Conservation (phyloP, 495 filamentous ascomycete genomes). For the Penicillium canescens region DNA sequence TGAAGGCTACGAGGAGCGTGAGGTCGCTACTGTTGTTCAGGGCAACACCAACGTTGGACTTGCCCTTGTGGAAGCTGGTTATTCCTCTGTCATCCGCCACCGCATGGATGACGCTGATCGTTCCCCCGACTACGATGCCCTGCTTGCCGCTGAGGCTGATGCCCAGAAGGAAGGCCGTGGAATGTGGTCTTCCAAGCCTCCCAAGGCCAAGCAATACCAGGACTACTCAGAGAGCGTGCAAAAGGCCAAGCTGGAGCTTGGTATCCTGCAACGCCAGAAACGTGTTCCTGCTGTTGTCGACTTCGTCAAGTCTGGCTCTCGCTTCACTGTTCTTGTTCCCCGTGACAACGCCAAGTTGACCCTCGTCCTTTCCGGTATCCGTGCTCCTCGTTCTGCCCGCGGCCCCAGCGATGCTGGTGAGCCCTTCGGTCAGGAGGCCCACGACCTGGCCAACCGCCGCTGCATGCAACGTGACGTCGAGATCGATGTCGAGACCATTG, state of each 20-base stretch:
- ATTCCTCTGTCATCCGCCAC: constrained; percentile 90
- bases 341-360: constrained; percentile 93
- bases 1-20: constrained; percentile 90
- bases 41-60: constrained; percentile 87
- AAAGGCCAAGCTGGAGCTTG: constrained; percentile 91
- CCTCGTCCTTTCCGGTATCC: constrained; percentile 91
- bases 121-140: constrained; percentile 88
- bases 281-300: constrained; percentile 94
- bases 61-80: constrained; percentile 84
- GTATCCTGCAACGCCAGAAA: constrained; percentile 82
- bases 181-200: constrained; percentile 87
- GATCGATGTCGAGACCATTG: constrained; percentile 91
- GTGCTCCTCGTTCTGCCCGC: constrained; percentile 85
- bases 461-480: constrained; percentile 95
- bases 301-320: constrained; percentile 92
- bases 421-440: constrained; percentile 92
- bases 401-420: constrained; percentile 79
- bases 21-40: constrained; percentile 83
- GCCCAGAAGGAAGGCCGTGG: constrained; percentile 86
- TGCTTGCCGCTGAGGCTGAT: constrained; percentile 83
- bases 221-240: constrained; percentile 92
- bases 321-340: constrained; percentile 90
- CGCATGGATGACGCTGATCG: constrained; percentile 89
- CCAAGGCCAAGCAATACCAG: constrained; percentile 74
- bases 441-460: constrained; percentile 82